These are phyloP conservation scores for Cantharellus anzutake DNA, from an alignment of 768 basidiomycete species.

Conservation along the genomic window DNA sequence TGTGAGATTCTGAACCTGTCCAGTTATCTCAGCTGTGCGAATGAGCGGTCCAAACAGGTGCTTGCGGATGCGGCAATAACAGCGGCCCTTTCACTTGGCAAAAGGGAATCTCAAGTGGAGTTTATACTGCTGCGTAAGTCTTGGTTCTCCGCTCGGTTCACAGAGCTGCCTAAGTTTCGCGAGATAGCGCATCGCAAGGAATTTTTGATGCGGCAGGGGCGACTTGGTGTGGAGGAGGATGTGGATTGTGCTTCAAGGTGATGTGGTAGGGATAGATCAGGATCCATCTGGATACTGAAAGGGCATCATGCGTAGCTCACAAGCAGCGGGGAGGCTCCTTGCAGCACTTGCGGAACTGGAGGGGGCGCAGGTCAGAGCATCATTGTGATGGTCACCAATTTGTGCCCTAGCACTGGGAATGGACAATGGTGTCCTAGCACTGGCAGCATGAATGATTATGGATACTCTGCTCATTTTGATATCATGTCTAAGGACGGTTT, in stretches of 20 bases:
- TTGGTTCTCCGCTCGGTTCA: background rate
- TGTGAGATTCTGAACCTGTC: background rate
- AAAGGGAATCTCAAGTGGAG: background rate
- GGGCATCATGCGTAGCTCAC: background rate
- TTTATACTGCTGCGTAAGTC: constrained; percentile 2
- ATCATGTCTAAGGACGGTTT: background rate
- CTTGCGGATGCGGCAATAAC: background rate
- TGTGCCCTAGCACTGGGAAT: background rate
- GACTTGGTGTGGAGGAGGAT: background rate
- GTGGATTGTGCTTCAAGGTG: constrained; percentile 1
- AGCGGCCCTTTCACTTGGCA: background rate
- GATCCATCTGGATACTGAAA: background rate
- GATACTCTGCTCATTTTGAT: background rate
- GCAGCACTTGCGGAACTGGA: background rate
- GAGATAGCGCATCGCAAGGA: background rate
- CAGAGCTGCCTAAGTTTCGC: background rate
- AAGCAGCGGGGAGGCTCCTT: background rate
- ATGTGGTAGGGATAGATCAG: background rate
- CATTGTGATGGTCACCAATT: constrained; percentile 3
- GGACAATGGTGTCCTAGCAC: constrained; percentile 1
- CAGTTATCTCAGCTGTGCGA: background rate
- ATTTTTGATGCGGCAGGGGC: background rate
- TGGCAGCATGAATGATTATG: background rate
- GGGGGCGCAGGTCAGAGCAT: background rate
- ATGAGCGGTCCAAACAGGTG: background rate